Evolutionary conservation across 495 filamentous ascomycete species (phyloP).

Genomic region (Podospora pseudocomata): DNA sequence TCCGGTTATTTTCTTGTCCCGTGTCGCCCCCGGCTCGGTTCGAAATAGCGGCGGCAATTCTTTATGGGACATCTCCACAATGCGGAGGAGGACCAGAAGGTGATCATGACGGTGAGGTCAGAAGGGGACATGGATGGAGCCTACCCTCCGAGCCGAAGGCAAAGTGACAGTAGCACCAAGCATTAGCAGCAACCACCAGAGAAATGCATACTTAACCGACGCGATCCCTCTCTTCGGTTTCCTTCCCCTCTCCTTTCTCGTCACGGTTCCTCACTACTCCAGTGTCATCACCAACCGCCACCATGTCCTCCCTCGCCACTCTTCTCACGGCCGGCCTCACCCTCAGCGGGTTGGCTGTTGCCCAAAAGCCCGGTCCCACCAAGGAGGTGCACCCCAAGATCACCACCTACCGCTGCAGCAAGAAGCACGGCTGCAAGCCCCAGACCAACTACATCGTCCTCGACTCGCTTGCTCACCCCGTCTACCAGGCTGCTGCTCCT

Average conservation of each 20-base stretch:
- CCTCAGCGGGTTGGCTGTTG: constrained; percentile 19
- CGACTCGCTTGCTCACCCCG: constrained; percentile 44
- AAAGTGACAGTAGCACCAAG: neutral
- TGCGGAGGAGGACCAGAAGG: neutral
- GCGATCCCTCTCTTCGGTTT: neutral
- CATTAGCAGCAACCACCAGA: neutral
- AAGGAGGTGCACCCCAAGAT: constrained; percentile 52
- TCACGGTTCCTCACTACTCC: constrained; percentile 3
- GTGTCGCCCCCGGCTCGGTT: neutral
- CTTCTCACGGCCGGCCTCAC: constrained; percentile 16
- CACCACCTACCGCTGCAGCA: constrained; percentile 55
- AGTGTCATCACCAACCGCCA: constrained; percentile 17
- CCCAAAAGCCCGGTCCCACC: constrained; percentile 24
- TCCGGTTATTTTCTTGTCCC: constrained; percentile 5
- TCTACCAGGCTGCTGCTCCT: constrained; percentile 22
- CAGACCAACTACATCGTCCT: constrained; percentile 54
- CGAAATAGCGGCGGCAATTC: neutral
- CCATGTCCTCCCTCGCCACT: constrained; percentile 14
- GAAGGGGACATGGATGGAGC: neutral
- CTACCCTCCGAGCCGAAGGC: neutral
- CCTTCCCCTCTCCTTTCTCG: constrained; percentile 4
- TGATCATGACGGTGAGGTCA: neutral
- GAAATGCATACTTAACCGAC: neutral
- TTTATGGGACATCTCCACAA: neutral
- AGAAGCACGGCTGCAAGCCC: constrained; percentile 49